Evolutionary conservation across 2,329 filamentous ascomycete genomes (phyloP).

Genomic region (Epichloe festucae): DNA sequence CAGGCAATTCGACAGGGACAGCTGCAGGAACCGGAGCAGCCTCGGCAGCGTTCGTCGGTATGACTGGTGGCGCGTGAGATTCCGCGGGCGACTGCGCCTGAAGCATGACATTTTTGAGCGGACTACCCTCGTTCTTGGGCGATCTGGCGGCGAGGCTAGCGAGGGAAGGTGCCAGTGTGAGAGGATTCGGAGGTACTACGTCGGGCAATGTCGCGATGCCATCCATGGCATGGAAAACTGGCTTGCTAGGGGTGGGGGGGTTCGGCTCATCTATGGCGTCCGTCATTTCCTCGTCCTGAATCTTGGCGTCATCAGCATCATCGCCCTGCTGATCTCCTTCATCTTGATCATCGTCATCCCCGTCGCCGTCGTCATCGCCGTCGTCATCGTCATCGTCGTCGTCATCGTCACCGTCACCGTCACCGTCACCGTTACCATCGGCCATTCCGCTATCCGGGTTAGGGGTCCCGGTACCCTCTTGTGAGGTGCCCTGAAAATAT

Average conservation of each 20-base stretch:
- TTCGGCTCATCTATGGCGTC: constrained; percentile 20
- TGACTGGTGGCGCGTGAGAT: constrained; percentile 7
- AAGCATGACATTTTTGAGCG: constrained; percentile 37
- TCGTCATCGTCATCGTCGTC: constrained; percentile 33
- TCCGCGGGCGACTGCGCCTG: constrained; percentile 35
- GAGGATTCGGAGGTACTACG: constrained; percentile 15
- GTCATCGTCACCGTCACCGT: constrained; percentile 13
- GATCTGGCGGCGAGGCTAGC: constrained; percentile 15
- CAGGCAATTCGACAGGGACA: constrained; percentile 3
- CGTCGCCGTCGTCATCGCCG: constrained; percentile 35
- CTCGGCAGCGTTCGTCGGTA: not conserved
- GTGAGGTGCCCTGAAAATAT: constrained; percentile 23
- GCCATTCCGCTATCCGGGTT: constrained; percentile 40
- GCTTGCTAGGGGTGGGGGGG: constrained; percentile 10
- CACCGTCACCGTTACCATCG: constrained; percentile 36
- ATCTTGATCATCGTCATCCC: constrained; percentile 34
- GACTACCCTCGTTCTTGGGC: constrained; percentile 34
- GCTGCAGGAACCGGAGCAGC: not conserved
- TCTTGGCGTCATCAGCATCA: constrained; percentile 26
- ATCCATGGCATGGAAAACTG: constrained; percentile 16
- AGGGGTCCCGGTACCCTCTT: constrained; percentile 30
- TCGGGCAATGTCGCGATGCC: constrained; percentile 11
- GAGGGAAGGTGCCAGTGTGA: constrained; percentile 19
- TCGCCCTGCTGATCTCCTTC: constrained; percentile 33
- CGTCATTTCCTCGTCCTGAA: constrained; percentile 25